phyloP scores from a whole-genome alignment of 2,329 filamentous ascomycete genomes.

The Magnaporthiopsis poae region DNA sequence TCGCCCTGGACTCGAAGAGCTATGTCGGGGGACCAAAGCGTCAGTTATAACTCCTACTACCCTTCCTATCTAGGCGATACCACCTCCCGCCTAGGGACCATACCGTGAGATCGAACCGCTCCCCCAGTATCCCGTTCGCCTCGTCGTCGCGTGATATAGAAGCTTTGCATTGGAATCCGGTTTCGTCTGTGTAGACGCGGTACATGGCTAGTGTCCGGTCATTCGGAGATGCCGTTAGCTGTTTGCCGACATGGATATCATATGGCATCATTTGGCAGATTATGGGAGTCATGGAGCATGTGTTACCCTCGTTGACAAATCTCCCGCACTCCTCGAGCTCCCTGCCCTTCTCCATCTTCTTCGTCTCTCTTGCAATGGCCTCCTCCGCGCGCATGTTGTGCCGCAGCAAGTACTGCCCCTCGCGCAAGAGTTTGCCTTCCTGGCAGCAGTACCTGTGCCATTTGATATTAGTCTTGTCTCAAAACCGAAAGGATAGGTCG shows the following conservation, averaged over 20 bases:
- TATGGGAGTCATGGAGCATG: neutral
- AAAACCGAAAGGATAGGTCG: neutral
- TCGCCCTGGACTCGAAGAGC: conserved; percentile 57
- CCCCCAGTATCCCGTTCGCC: conserved; percentile 35
- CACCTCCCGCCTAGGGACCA: conserved; percentile 17
- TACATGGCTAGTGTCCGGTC: conserved; percentile 38
- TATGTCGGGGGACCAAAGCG: conserved; percentile 23
- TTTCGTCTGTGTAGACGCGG: conserved; percentile 53
- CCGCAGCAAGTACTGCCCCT: conserved; percentile 24
- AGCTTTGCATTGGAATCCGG: conserved; percentile 55
- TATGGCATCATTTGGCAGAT: conserved; percentile 7
- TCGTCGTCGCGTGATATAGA: conserved; percentile 45
- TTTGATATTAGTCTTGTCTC: neutral
- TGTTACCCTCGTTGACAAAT: conserved; percentile 41
- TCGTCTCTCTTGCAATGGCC: conserved; percentile 27
- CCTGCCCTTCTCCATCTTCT: conserved; percentile 22
- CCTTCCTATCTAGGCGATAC: neutral
- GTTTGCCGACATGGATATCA: neutral
- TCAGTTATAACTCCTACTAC: neutral
- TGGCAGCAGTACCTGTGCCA: neutral
- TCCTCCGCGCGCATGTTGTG: conserved; percentile 24
- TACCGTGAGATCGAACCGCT: conserved; percentile 53
- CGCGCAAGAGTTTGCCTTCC: neutral
- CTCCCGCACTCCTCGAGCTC: conserved; percentile 23
- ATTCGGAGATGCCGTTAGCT: neutral